These are phyloP conservation scores for Turritis glabra DNA, from an alignment of 345 rosid genomes.

Conservation along the genomic window DNA sequence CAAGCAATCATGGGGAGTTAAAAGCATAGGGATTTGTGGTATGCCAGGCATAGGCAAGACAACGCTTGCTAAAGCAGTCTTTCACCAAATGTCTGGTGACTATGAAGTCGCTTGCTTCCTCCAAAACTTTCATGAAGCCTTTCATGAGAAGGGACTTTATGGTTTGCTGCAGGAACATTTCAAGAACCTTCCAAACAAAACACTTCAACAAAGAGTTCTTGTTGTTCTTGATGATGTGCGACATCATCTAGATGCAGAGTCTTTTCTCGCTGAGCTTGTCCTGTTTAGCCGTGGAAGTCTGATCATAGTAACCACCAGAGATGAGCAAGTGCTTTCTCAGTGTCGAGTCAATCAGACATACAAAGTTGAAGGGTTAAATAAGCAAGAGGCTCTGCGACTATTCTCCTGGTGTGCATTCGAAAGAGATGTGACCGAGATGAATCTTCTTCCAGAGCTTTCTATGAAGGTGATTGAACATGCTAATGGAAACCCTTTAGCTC, in stretches of 20 bases:
- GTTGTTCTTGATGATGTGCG: conserved; percentile 19
- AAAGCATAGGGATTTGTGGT: conserved; percentile 20
- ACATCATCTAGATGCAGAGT: neutral
- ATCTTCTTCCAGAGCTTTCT: neutral
- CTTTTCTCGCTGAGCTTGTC: neutral
- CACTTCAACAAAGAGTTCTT: neutral
- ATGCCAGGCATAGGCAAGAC: conserved; percentile 34
- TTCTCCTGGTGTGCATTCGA: neutral
- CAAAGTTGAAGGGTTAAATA: conserved; percentile 1
- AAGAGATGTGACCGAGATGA: neutral
- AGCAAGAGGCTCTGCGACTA: neutral
- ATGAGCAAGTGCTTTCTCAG: neutral
- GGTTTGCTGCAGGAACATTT: conserved; percentile 3
- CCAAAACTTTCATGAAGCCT: conserved; percentile 1
- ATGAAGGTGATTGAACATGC: neutral
- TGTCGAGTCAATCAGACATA: neutral
- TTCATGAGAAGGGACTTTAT: conserved; percentile 2
- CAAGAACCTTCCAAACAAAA: neutral
- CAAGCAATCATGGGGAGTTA: conserved; percentile 23
- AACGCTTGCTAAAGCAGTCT: conserved; percentile 10
- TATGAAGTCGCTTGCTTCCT: conserved; percentile 9
- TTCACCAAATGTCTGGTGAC: neutral
- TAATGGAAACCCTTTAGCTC: conserved; percentile 42
- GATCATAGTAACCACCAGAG: conserved; percentile 19
- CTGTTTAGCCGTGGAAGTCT: conserved; percentile 3